Conservation (phyloP, 2,329 filamentous ascomycete genomes). For the Calonectria hawksworthii region DNA sequence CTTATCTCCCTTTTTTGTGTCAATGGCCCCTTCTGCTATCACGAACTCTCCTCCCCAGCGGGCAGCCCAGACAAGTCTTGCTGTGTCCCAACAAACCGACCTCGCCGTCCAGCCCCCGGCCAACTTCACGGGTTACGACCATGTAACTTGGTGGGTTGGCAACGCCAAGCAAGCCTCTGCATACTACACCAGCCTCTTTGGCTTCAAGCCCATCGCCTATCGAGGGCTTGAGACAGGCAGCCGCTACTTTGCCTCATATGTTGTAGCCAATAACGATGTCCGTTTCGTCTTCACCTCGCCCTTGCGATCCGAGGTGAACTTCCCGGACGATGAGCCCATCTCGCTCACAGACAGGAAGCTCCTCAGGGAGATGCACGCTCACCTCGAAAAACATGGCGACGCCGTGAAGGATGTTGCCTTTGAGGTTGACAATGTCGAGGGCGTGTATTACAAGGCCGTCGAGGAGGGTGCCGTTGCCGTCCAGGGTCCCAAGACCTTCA, state of each 20-base stretch:
- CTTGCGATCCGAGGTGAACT: constrained; percentile 71
- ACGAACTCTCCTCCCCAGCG: constrained; percentile 63
- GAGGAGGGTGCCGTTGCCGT: constrained; percentile 74
- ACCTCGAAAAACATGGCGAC: constrained; percentile 90
- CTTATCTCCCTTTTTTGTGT: constrained; percentile 39
- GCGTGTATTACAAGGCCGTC: constrained; percentile 82
- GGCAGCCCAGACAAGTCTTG: constrained; percentile 52
- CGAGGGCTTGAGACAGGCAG: constrained; percentile 90
- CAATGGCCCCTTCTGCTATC: constrained; percentile 73
- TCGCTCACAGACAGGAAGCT: constrained; percentile 73
- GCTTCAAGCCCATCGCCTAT: constrained; percentile 87
- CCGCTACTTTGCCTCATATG: constrained; percentile 85
- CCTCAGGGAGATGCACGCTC: constrained; percentile 82
- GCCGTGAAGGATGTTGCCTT: constrained; percentile 96
- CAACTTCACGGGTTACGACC: constrained; percentile 88
- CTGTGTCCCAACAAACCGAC: constrained; percentile 59
- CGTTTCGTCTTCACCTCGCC: constrained; percentile 90
- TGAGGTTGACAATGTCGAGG: constrained; percentile 90
- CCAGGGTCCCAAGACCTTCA: constrained; percentile 66
- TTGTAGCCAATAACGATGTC: constrained; percentile 81
- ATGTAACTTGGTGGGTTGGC: constrained; percentile 96
- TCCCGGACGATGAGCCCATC: constrained; percentile 72
- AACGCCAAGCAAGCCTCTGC: constrained; percentile 96
- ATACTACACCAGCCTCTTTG: constrained; percentile 90
- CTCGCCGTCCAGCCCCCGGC: constrained; percentile 66